Conservation (phyloP, 768 basidiomycete species). For the Termitomyces sp. region DNA sequence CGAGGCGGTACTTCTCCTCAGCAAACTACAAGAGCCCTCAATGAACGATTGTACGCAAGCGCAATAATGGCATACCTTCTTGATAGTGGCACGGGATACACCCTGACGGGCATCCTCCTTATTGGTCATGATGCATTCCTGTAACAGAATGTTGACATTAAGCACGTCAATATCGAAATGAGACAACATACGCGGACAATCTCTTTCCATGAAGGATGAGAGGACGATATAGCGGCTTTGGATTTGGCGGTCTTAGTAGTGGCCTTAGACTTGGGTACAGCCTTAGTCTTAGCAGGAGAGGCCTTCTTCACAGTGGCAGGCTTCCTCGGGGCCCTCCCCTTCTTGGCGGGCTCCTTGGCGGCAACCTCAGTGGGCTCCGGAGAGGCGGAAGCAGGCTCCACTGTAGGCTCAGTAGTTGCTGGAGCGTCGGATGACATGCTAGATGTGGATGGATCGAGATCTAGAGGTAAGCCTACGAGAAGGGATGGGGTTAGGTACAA, state of each 20-base stretch:
- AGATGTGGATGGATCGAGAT: constrained; percentile 7
- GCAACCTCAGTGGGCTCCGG: constrained; percentile 8
- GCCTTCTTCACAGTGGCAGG: constrained; percentile 17
- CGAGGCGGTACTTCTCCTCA: constrained; percentile 76
- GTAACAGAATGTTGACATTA: not conserved
- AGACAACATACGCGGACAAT: constrained; percentile 41
- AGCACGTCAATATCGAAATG: not conserved
- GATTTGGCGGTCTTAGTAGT: constrained; percentile 24
- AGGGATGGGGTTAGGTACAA: constrained; percentile 11
- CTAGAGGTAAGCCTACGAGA: not conserved
- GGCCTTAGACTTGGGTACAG: constrained; percentile 24
- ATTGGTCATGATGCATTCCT: constrained; percentile 73
- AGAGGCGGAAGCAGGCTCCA: constrained; percentile 12
- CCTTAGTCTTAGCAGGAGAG: constrained; percentile 12
- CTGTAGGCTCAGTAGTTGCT: constrained; percentile 13
- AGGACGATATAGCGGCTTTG: constrained; percentile 20
- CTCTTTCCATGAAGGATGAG: constrained; percentile 53
- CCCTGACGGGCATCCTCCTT: constrained; percentile 66
- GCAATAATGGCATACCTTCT: constrained; percentile 56
- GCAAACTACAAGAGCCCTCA: constrained; percentile 52
- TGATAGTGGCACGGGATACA: constrained; percentile 75
- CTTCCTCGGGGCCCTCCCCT: constrained; percentile 18
- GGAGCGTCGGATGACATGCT: constrained; percentile 24
- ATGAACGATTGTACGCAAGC: constrained; percentile 7
- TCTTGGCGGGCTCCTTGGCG: constrained; percentile 15